phyloP scores from a whole-genome alignment of 495 filamentous ascomycete species.

The Oidiodendron maius region DNA sequence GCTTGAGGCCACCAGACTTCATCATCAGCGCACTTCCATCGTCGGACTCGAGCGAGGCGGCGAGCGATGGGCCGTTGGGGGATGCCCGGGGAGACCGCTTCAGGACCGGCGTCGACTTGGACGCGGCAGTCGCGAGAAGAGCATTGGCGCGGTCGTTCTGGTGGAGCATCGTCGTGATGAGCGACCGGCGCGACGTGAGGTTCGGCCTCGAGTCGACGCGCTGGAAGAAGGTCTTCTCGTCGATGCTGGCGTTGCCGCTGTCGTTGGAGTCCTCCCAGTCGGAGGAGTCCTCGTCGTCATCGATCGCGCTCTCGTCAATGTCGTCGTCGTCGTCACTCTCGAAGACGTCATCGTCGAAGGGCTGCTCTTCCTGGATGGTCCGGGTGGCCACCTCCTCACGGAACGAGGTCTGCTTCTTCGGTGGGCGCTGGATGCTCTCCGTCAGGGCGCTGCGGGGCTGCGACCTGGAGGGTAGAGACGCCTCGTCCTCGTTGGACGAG shows the following conservation, averaged over 20 bases:
- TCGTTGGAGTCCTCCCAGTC: conserved; percentile 94
- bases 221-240: conserved; percentile 75
- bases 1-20: conserved; percentile 40
- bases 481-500: conserved; percentile 77
- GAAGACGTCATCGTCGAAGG: conserved; percentile 65
- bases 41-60: conserved; percentile 65
- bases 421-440: conserved; percentile 38
- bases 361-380: conserved; percentile 51
- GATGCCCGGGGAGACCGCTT: conserved; percentile 68
- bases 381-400: conserved; percentile 66
- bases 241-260: conserved; percentile 72
- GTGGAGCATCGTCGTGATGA: conserved; percentile 86
- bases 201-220: conserved; percentile 86
- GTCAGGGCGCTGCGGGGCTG: conserved; percentile 46
- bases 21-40: conserved; percentile 68
- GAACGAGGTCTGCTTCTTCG: conserved; percentile 82
- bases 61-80: conserved; percentile 67
- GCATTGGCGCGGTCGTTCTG: conserved; percentile 60
- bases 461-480: conserved; percentile 70
- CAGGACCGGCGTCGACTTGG: conserved; percentile 78
- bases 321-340: conserved; percentile 64
- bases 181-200: conserved; percentile 76
- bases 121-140: conserved; percentile 54
- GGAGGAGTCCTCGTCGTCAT: conserved; percentile 79
- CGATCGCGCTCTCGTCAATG: conserved; percentile 80